Evolutionary conservation across 805 yeast species (phyloP), one percentile per base, ranked within the genome.

Genomic region (Saccharomycodes ludwigii): DNA sequence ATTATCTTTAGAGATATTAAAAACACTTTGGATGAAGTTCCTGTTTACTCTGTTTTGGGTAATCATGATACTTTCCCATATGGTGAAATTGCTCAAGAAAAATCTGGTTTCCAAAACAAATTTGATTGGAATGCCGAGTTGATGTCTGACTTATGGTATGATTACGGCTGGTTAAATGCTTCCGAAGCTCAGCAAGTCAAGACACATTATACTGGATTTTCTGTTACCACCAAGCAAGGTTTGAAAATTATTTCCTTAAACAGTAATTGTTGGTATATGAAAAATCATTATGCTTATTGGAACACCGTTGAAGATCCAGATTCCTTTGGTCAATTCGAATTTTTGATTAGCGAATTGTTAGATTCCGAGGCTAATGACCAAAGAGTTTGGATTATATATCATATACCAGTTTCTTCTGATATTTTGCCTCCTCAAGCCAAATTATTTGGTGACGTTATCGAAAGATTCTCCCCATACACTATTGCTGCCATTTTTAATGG

Each of bases 61-160:
- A 76, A 74, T 49, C 84, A 78, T 52, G 85, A 77, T 46, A 68
- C 75, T 19, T 77, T 66, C 60, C 85, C 86, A 12, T 72, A 75
- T 42, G 79, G 77, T 22, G 82, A 76, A 48, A 52, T 75, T 36
- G 78, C 82, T 2, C 78, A 75, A 35, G 46, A 56, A 20, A 46
- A 50, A 22, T 63, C 68, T 15, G 68, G 69, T 6, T 67, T 58
- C 36, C 47, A 52, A 2, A 54, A 59, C 38, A 55, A 59, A 42
- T 63, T 63, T 35, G 47, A 56, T n/a, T 67, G 66, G 63, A 68
- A 69, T 40, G 51, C 59, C 3, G 68, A 67, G 10, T 49, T 67
- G 34, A 56, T 68, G 60, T 63, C 68, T 26, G 63, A 63, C 18
- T 34, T 69, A 33, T 68, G 73, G 73, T 40, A 50, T 27, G 66